Conservation (phyloP, 805 yeast species). For the Ogataea siamensis region DNA sequence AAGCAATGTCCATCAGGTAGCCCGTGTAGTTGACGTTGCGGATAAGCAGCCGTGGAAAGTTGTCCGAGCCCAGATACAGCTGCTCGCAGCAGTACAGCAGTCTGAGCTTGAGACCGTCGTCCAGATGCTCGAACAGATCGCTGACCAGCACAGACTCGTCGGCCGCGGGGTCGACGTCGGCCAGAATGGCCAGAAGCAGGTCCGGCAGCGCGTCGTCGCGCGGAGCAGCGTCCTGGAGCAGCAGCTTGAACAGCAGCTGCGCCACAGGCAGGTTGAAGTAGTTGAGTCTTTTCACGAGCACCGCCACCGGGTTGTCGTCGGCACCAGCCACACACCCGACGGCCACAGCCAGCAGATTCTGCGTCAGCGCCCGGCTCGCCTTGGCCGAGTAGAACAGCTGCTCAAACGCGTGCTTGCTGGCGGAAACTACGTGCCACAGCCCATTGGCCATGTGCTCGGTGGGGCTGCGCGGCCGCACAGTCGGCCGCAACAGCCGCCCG, state of each 20-base stretch:
- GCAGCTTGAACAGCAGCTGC: constrained; percentile 38
- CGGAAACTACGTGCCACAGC: constrained; percentile 26
- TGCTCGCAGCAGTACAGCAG: constrained; percentile 39
- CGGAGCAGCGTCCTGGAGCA: constrained; percentile 25
- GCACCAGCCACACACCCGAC: constrained; percentile 13
- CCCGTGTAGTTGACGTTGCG: constrained; percentile 35
- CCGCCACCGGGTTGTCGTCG: constrained; percentile 7
- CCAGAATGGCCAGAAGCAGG: constrained; percentile 14
- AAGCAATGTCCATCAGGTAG: constrained; percentile 43
- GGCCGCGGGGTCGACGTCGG: constrained; percentile 12
- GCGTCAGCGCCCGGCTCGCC: constrained; percentile 13
- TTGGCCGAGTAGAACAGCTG: constrained; percentile 19
- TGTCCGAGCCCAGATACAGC: constrained; percentile 40
- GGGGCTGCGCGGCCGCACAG: constrained; percentile 6
- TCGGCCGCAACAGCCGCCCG: constrained; percentile 6
- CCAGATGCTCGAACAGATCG: constrained; percentile 39
- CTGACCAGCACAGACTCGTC: constrained; percentile 30
- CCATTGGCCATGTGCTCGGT: constrained; percentile 19
- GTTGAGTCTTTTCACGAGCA: constrained; percentile 29
- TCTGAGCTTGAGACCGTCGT: constrained; percentile 31
- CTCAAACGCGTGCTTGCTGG: constrained; percentile 19
- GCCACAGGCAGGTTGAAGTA: constrained; percentile 43
- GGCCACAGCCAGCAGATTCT: constrained; percentile 18
- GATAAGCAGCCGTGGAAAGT: constrained; percentile 35
- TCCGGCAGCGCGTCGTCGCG: constrained; percentile 16